Conservation (phyloP, 1,284 basidiomycete species). For the Trametes pubescens region DNA sequence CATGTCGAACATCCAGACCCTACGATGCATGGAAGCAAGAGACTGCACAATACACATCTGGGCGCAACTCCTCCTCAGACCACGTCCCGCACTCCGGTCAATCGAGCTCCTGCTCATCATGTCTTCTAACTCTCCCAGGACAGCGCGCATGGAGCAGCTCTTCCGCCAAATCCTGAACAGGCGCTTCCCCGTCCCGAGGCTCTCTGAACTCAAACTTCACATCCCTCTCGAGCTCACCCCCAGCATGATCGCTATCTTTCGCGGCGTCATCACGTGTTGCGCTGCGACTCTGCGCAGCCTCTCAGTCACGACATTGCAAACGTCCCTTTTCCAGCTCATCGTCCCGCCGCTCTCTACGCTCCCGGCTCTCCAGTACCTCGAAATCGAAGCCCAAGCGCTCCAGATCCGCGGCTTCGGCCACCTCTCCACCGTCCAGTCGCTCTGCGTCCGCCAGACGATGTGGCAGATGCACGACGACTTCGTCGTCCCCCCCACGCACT, state of each 20-base stretch:
- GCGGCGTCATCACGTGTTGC: neutral
- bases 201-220: neutral
- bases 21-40: neutral
- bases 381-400: neutral
- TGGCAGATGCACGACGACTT: neutral
- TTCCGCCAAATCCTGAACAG: neutral
- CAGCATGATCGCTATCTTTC: neutral
- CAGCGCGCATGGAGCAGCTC: neutral
- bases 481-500: neutral
- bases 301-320: neutral
- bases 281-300: neutral
- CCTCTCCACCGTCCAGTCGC: neutral
- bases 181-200: neutral
- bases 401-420: neutral
- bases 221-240: neutral
- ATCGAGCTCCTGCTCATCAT: neutral
- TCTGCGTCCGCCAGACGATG: neutral
- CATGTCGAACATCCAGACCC: neutral
- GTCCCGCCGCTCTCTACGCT: neutral
- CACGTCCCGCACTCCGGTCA: neutral
- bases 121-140: neutral
- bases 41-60: neutral
- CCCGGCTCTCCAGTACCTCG: constrained; percentile 1
- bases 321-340: neutral
- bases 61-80: neutral